A percentile compares a stretch with the other conserved stretches of the same genome.
These are phyloP conservation scores for Populus deltoides DNA, from an alignment of 345 rosid species.

Conservation along the genomic window DNA sequence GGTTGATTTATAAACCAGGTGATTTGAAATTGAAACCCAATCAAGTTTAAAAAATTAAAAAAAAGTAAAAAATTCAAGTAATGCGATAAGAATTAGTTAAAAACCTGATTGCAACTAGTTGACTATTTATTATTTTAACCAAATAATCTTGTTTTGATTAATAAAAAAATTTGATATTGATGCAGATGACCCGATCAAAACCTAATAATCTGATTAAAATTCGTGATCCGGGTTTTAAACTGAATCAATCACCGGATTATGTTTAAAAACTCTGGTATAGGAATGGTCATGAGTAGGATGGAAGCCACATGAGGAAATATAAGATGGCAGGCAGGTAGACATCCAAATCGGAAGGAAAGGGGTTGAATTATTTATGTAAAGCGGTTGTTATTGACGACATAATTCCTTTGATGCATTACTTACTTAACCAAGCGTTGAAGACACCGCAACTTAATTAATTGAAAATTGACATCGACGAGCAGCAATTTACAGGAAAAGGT, in stretches of 20 bases:
- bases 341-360: not conserved
- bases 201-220: rapidly evolving
- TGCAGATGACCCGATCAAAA: rapidly evolving
- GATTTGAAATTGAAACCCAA: rapidly evolving
- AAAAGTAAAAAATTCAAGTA: rapidly evolving
- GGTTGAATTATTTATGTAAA: not conserved
- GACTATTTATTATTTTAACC: too few species aligned
- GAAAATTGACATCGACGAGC: not conserved
- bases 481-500: not conserved
- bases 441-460: not conserved
- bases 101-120: rapidly evolving
- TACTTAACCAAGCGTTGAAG: not conserved
- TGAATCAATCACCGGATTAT: rapidly evolving
- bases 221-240: rapidly evolving
- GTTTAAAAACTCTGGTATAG: too few species aligned
- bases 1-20: rapidly evolving
- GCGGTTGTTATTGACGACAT: too few species aligned
- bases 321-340: not conserved
- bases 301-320: not conserved
- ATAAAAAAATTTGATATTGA: too few species aligned
- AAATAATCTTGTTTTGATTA: too few species aligned
- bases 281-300: not conserved
- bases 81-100: rapidly evolving
- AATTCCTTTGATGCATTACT: too few species aligned
- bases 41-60: too few species aligned